Evolutionary conservation across 441 rosid species (phyloP).

Genomic region (Pelargonium fulgidum): DNA sequence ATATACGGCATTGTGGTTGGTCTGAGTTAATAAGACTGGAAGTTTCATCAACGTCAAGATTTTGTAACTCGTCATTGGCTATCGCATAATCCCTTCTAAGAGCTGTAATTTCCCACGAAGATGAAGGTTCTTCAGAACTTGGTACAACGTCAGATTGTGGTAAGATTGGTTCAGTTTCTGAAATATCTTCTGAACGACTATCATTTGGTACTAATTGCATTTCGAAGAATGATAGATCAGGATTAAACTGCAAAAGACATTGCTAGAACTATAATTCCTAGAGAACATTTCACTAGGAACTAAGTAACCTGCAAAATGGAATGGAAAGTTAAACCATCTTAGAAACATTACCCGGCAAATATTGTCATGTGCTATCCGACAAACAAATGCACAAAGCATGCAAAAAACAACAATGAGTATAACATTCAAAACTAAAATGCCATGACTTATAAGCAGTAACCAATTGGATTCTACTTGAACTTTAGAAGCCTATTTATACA

Average conservation of each 20-base stretch:
- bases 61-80: constrained; percentile 41
- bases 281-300: constrained; percentile 34
- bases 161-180: constrained; percentile 65
- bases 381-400: no score
- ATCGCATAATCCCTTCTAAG: constrained; percentile 38
- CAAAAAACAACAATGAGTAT: no score
- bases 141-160: constrained; percentile 30
- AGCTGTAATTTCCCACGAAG: constrained; percentile 62
- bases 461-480: neutral
- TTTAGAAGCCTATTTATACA: neutral
- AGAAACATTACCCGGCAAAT: neutral
- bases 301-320: constrained; percentile 32
- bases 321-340: constrained; percentile 8
- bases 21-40: constrained; percentile 60
- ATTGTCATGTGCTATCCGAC: no score
- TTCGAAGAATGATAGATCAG: constrained; percentile 31
- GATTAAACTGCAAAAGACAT: constrained; percentile 30
- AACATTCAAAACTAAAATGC: no score
- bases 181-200: constrained; percentile 39
- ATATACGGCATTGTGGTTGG: constrained; percentile 89
- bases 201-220: constrained; percentile 86
- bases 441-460: neutral
- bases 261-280: constrained; percentile 26
- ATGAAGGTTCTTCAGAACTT: constrained; percentile 50
- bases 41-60: constrained; percentile 55